A percentile compares a stretch with the other conserved stretches of the same genome.
Conservation (phyloP, 495 filamentous ascomycete genomes). For the Trichoderma reesei region DNA sequence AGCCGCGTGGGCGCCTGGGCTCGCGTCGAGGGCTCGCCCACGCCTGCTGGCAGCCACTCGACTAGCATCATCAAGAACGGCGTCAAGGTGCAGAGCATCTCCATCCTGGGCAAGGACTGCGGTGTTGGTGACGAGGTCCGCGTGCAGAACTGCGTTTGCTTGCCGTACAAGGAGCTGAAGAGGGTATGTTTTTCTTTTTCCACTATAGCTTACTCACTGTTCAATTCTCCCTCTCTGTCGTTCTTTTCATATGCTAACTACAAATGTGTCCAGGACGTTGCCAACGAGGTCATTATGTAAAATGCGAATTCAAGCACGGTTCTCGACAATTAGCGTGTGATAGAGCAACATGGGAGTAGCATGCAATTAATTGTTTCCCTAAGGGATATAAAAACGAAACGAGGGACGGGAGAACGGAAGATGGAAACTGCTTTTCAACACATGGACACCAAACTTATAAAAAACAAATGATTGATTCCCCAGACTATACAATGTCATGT, state of each 20-base stretch:
- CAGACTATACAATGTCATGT: background rate
- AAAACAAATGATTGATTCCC: background rate
- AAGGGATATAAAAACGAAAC: too few species aligned
- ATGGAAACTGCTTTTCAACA: too few species aligned
- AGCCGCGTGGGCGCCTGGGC: constrained; percentile 96
- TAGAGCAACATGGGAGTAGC: background rate
- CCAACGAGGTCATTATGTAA: constrained; percentile 97
- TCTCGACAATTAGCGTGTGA: too few species aligned
- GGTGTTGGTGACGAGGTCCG: constrained; percentile 88
- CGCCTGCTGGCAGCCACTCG: constrained; percentile 76
- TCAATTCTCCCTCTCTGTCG: background rate
- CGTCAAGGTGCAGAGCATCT: constrained; percentile 97
- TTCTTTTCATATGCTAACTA: constrained; percentile 3
- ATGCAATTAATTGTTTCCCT: too few species aligned
- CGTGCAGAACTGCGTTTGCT: constrained; percentile 95
- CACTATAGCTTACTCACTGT: background rate
- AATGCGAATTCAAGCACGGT: background rate
- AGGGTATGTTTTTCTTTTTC: constrained; percentile 51
- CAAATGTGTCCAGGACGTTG: constrained; percentile 55
- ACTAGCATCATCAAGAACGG: constrained; percentile 96
- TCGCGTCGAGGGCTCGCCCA: constrained; percentile 92
- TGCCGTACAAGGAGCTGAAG: constrained; percentile 98
- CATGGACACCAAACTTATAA: background rate
- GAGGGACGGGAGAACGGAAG: too few species aligned
- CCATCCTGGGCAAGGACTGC: constrained; percentile 95